Base-by-base conservation (phyloP, 192 early-diverging fungal species). In the Mortierella antarctica region DNA sequence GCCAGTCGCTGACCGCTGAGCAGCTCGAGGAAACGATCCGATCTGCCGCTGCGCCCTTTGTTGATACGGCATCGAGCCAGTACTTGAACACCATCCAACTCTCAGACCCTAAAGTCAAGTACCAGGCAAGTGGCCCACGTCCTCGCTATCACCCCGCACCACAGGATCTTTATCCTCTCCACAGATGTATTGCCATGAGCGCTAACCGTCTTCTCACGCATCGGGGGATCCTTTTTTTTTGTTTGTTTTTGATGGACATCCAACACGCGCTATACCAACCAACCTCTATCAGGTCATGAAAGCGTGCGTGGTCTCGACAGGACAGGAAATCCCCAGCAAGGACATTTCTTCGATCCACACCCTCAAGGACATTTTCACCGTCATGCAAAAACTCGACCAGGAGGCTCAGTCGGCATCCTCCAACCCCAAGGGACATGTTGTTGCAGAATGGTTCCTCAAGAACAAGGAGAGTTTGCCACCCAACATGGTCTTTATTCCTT, bases 401-500 rank as follows among this genome's bases (percentile, higher is more conserved):
- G 70, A 62, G 23, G 13, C 57, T 5, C n/a, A 49, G 4, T 45
- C 46, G 13, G 54, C 65, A 10, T 56, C 65, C 8, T 18, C 45
- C 5, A 80, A 80, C 60, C 70, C 70, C 47, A 76, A 68, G 20
- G 85, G 80, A 49, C 84, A 85, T 55, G 75, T 82, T 3, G 81
- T 83, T 15, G 80, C 80, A 40, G 68, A 78, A 59, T 85, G 84
- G 84, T 85, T 83, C 64, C 55, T 65, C 10, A 74, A 70, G 52
- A 70, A 83, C 67, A 70, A 85, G 63, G 48, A 58, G 5, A 57
- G 64, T 18, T 55, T 85, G 21, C 84, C 84, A 12, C 61, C 67
- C 39, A 85, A 85, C 49, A 82, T 85, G 71, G 47, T 64, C 18
- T 85, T 85, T 45, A 71, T 82, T 17, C 84, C 84, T 4, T 85